Evolutionary conservation across 352 stramenopile genomes (phyloP).

Genomic region (Phytophthora megakarya): DNA sequence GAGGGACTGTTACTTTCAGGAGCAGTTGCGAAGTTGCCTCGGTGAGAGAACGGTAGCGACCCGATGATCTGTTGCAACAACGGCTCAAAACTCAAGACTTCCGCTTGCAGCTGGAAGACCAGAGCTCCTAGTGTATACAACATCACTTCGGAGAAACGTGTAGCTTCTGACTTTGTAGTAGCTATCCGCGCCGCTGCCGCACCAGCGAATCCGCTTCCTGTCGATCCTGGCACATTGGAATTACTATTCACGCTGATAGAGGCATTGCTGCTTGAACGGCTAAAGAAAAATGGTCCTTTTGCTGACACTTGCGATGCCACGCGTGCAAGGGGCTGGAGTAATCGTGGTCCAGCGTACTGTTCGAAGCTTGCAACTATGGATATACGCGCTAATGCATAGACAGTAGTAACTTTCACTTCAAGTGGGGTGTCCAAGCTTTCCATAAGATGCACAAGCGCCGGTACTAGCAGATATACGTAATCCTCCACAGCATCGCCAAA

Average conservation of each 20-base stretch:
- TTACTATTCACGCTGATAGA: conserved; percentile 12
- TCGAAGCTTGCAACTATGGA: conserved; percentile 78
- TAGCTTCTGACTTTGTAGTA: conserved; percentile 68
- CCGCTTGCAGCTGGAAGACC: conserved; percentile 75
- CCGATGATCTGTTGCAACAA: conserved; percentile 69
- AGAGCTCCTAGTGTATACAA: conserved; percentile 77
- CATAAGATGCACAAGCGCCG: conserved; percentile 92
- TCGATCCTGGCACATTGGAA: conserved; percentile 7
- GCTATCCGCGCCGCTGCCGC: conserved; percentile 43
- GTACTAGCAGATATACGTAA: conserved; percentile 95
- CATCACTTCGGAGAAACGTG: conserved; percentile 74
- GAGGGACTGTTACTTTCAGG: conserved; percentile 19
- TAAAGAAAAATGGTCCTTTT: conserved; percentile 71
- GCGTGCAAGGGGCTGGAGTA: conserved; percentile 71
- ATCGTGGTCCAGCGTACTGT: conserved; percentile 74
- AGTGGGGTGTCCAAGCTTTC: conserved; percentile 89
- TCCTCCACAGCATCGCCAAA: conserved; percentile 93
- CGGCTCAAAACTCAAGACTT: conserved; percentile 76
- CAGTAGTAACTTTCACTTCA: conserved; percentile 75
- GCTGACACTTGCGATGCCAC: conserved; percentile 77
- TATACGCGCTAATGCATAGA: conserved; percentile 71
- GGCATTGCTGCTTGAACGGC: conserved; percentile 41
- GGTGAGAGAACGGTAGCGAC: conserved; percentile 53
- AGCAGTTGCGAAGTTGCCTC: conserved; percentile 26
- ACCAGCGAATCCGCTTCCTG: conserved; percentile 20